These are phyloP conservation scores for Xylariaceae sp. DNA, from an alignment of 2,329 filamentous ascomycete species.

Conservation along the genomic window DNA sequence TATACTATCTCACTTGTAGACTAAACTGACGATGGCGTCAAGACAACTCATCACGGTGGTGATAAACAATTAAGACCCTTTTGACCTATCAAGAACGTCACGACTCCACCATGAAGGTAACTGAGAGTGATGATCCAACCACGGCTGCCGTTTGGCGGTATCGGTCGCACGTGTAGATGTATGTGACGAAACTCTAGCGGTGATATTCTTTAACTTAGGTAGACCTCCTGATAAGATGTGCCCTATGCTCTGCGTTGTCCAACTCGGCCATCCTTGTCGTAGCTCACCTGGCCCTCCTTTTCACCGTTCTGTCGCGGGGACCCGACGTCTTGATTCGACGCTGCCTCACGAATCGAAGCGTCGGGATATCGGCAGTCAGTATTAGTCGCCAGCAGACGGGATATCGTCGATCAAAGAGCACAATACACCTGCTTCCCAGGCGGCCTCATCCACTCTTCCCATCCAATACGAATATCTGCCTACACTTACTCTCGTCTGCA, in stretches of 20 bases:
- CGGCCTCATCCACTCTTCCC: conserved; percentile 18
- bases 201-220: conserved; percentile 15
- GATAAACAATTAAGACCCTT: conserved; percentile 1
- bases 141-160: conserved; percentile 2
- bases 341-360: conserved; percentile 21
- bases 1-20: conserved; percentile 1
- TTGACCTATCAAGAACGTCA: conserved; percentile 21
- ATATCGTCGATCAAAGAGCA: conserved; percentile 17
- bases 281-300: conserved; percentile 28
- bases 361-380: conserved; percentile 24
- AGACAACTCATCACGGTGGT: conserved; percentile 6
- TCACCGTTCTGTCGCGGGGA: conserved; percentile 17
- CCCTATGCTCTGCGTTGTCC: conserved; percentile 20
- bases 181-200: conserved; percentile 20
- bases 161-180: conserved; percentile 20
- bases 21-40: conserved; percentile 8
- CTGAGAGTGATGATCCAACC: conserved; percentile 15
- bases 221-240: conserved; percentile 10
- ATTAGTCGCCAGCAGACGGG: conserved; percentile 19
- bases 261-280: conserved; percentile 23
- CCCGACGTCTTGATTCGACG: conserved; percentile 28
- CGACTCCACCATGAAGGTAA: conserved; percentile 21
- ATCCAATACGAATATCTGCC: conserved; percentile 12
- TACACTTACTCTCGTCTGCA: conserved; percentile 11
- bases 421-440: not conserved